Evolutionary conservation across 176 grass and related monocot genomes (phyloP), one percentile per base, ranked within the genome.

Genomic region (Eragrostis curvula): DNA sequence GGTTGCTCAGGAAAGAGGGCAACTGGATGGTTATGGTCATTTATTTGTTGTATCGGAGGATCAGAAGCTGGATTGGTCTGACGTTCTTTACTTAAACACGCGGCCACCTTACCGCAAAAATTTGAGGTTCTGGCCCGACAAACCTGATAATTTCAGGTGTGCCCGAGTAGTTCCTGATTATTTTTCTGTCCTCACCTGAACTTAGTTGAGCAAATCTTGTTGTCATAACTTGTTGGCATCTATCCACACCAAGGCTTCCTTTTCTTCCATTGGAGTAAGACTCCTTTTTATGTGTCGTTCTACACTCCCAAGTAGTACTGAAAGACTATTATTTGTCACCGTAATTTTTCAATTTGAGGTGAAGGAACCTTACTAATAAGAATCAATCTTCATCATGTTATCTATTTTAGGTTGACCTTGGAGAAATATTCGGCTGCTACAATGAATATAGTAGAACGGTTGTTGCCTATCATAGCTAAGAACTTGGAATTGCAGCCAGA

Each of bases 51-150:
- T 67, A 2, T 89, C 90, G 0, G 77, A 92, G 5, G 90, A 92
- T 14, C 90, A 84, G 47, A 80, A 89, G 20, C 47, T 92, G 20
- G 90, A 86, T 16, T 92, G 90, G 90, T 68, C 47, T 1, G 90
- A 86, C 75, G 52, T 81, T 45, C 32, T 86, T 45, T 84, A 15
- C 63, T 41, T 92, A 7, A 39, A 43, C 16, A 71, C 84, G 0
- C 68, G 42, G 18, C 87, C 91, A n/a, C 7, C 62, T 30, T 23
- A 86, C 12, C 0, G 9, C 27, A 83, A 87, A 29, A 62, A 71
- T 0, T 39, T 80, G 60, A 78, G 58, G 12, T 71, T 83, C 59
- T 93, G 87, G 91, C 91, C 91, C 18, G 30, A 66, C 65, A 62
- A 70, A 16, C 85, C 78, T 51, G 55, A 69, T 10, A 68, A 27